These are phyloP conservation scores for Metschnikowia henanensis DNA, from an alignment of 805 yeast species.

Conservation along the genomic window DNA sequence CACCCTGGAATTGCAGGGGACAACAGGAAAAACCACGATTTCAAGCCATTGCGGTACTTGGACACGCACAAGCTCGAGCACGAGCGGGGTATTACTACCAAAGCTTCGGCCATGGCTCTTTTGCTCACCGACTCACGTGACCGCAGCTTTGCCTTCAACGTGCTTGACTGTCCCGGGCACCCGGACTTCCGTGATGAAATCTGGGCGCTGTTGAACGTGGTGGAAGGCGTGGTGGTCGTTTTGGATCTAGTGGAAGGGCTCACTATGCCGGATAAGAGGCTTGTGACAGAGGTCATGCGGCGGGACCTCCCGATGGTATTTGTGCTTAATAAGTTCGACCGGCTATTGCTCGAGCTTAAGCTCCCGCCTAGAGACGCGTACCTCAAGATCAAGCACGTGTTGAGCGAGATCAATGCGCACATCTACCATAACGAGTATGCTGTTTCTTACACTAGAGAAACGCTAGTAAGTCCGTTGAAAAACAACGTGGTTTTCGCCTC, in stretches of 20 bases:
- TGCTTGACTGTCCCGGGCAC: conserved; percentile 94
- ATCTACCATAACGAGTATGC: conserved; percentile 37
- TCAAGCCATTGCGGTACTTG: conserved; percentile 58
- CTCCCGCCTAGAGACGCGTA: conserved; percentile 75
- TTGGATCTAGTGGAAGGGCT: conserved; percentile 89
- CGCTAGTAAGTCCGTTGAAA: conserved; percentile 54
- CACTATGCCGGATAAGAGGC: conserved; percentile 49
- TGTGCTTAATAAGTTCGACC: conserved; percentile 79
- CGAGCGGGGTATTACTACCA: conserved; percentile 68
- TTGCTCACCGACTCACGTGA: conserved; percentile 51
- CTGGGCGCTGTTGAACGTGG: conserved; percentile 52
- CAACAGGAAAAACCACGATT: conserved; percentile 34
- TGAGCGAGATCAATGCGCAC: conserved; percentile 64
- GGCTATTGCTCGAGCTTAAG: conserved; percentile 77
- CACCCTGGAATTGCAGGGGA: conserved; percentile 40
- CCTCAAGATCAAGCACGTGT: conserved; percentile 57
- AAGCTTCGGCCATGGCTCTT: conserved; percentile 60
- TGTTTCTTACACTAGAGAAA: conserved; percentile 25
- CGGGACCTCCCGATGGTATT: conserved; percentile 54
- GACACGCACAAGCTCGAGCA: conserved; percentile 72
- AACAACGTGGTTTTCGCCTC: conserved; percentile 80
- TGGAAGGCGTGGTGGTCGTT: conserved; percentile 68
- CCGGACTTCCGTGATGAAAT: conserved; percentile 78
- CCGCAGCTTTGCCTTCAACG: conserved; percentile 57
- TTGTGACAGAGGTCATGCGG: conserved; percentile 52